Conservation (phyloP, 2,329 filamentous ascomycete species). For the Teratosphaeria gauchensis region DNA sequence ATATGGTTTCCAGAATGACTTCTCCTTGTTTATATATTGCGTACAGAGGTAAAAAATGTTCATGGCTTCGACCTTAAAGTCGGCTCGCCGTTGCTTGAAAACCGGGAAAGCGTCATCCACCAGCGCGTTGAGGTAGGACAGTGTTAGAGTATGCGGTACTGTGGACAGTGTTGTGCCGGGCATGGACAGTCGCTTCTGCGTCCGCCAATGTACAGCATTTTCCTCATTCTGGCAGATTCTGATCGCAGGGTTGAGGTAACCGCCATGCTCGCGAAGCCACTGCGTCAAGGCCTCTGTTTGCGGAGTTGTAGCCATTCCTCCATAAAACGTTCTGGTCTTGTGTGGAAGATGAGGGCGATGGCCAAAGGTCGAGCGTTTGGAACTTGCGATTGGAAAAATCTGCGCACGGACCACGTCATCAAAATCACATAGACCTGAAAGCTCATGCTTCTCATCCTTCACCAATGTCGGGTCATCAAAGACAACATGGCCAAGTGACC, state of each 20-base stretch:
- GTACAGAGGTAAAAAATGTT: conserved; percentile 29
- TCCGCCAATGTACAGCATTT: conserved; percentile 9
- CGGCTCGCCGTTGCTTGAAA: conserved; percentile 17
- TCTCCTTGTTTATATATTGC: conserved; percentile 23
- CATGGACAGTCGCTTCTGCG: conserved; percentile 8
- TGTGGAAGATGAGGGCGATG: neutral
- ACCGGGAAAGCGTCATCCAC: conserved; percentile 25
- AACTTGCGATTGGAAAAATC: neutral
- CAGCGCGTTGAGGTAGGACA: conserved; percentile 28
- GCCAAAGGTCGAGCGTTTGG: neutral
- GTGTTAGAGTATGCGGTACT: conserved; percentile 24
- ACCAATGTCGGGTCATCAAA: neutral
- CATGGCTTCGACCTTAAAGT: conserved; percentile 22
- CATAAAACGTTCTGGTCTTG: neutral
- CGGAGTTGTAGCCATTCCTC: conserved; percentile 1
- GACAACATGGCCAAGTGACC: neutral
- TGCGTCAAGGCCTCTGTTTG: conserved; percentile 14
- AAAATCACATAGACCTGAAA: neutral
- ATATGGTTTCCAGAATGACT: conserved; percentile 30
- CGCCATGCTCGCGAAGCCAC: conserved; percentile 16
- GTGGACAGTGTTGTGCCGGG: conserved; percentile 14
- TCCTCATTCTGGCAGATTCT: neutral
- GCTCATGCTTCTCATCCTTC: neutral
- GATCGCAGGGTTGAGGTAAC: neutral
- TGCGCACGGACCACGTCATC: neutral